phyloP scores from a whole-genome alignment of 228 moss, liverwort and hornwort genomes.

The Sphagnum fallax region DNA sequence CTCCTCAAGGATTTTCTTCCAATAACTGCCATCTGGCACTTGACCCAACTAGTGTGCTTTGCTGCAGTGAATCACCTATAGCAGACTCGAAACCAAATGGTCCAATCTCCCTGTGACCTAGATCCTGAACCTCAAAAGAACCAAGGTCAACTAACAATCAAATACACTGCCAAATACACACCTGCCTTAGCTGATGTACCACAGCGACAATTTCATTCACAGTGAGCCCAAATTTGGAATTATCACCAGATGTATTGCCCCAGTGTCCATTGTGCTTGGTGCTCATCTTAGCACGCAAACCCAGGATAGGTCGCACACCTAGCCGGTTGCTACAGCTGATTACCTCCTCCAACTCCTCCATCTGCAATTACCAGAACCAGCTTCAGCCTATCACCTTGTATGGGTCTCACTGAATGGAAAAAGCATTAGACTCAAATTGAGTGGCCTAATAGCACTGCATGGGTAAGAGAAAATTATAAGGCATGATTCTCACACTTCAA shows the following conservation, averaged over 20 bases:
- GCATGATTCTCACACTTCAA: too few species aligned
- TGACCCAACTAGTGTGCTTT: too few species aligned
- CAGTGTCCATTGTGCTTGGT: conserved; percentile 84
- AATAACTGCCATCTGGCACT: too few species aligned
- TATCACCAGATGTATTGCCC: conserved; percentile 73
- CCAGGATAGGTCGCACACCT: conserved; percentile 55
- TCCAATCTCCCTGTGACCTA: too few species aligned
- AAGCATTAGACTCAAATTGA: too few species aligned
- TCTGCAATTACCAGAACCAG: conserved; percentile 20
- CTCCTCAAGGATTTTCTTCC: too few species aligned
- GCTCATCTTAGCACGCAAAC: conserved; percentile 74
- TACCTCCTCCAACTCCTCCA: conserved; percentile 66
- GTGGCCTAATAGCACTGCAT: too few species aligned
- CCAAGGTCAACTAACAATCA: too few species aligned
- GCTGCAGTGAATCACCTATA: too few species aligned
- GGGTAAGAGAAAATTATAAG: too few species aligned
- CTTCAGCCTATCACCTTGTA: not conserved
- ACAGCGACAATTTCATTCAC: conserved; percentile 72
- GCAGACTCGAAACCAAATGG: too few species aligned
- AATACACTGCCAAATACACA: conserved; percentile 11
- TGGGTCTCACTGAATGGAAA: not conserved
- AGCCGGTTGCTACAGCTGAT: conserved; percentile 56
- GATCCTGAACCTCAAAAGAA: too few species aligned
- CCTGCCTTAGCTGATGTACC: conserved; percentile 65
- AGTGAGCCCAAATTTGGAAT: conserved; percentile 78